Base-by-base conservation (phyloP, 495 filamentous ascomycete genomes). In the Podospora comata region DNA sequence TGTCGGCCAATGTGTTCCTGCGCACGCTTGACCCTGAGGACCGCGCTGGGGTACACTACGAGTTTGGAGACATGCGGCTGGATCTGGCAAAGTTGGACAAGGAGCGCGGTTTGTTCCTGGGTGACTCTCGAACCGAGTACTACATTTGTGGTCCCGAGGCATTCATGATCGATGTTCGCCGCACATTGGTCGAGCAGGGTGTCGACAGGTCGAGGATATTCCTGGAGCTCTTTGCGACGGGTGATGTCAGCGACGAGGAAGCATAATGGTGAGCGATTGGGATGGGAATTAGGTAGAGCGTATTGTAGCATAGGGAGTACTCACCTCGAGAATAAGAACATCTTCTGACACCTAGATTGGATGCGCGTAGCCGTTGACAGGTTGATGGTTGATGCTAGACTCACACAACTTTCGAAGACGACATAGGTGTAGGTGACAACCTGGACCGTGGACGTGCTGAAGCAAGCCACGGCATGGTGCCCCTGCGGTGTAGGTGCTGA, bases 161-260 rank as follows among this genome's bases (percentile, higher is more conserved):
- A 5, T 92, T 92, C 80, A 93, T 92, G 90, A 74, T 79, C 4
- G 84, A 85, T 23, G 79, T 84, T 30, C 72, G 85, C 67, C 68
- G 73, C 11, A 76, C 75, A 55, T 79, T 92, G 67, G 72, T 81
- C 58, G 78, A 67, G 0, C 71, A 73, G 59, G 89, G 89, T 0
- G 88, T 92, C 0, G 71, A 69, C 4, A 75, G 73, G 56, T 84
- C 83, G 11, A 83, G 85, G 67, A 82, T 91, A 26, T 82, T 87
- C 72, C 81, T 91, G 72, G 90, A 92, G 76, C 74, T 89, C 16
- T 92, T 91, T 69, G 87, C 87, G 0, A 90, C 88, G 11, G 89
- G 89, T 0, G 83, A 79, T 57, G 71, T 79, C 5, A 44, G 66
- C 0, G 70, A 73, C 59, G 66, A 73, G 19, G 72, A 68, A 44